Percentiles rank a stretch among this genome's conserved stretches.
Conservation (phyloP, 2,329 filamentous ascomycete species). For the Xylaria sp. region DNA sequence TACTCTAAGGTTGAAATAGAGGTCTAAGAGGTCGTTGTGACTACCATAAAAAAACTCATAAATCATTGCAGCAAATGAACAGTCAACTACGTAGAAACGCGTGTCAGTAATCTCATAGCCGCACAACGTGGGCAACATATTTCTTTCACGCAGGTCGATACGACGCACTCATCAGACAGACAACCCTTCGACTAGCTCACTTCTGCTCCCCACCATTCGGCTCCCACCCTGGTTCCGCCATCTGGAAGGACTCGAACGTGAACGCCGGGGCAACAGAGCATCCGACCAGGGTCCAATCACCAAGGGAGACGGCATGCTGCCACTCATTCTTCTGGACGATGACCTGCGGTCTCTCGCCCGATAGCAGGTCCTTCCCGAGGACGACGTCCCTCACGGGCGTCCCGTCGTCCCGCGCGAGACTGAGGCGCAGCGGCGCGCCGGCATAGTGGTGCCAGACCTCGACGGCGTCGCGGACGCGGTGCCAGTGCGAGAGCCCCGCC, state of each 20-base stretch:
- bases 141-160: neutral
- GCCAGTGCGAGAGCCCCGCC: slow-evolving; percentile 58
- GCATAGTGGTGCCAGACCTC: slow-evolving; percentile 66
- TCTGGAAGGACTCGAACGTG: slow-evolving; percentile 45
- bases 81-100: neutral
- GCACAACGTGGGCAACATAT: neutral
- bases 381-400: slow-evolving; percentile 50
- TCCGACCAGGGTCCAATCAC: slow-evolving; percentile 61
- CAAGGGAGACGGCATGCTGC: slow-evolving; percentile 57
- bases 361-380: slow-evolving; percentile 55
- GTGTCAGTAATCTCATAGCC: neutral
- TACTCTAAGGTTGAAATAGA: neutral
- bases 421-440: slow-evolving; percentile 59
- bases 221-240: slow-evolving; percentile 45
- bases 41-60: neutral
- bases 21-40: neutral
- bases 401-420: slow-evolving; percentile 57
- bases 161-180: neutral
- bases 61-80: neutral
- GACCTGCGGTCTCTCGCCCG: slow-evolving; percentile 56
- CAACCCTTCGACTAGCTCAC: neutral
- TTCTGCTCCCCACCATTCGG: slow-evolving; percentile 29
- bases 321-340: slow-evolving; percentile 55
- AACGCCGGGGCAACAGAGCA: slow-evolving; percentile 45
- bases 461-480: slow-evolving; percentile 58